These are phyloP conservation scores for Leccinum boreale DNA, from an alignment of 768 basidiomycete species.

Conservation along the genomic window DNA sequence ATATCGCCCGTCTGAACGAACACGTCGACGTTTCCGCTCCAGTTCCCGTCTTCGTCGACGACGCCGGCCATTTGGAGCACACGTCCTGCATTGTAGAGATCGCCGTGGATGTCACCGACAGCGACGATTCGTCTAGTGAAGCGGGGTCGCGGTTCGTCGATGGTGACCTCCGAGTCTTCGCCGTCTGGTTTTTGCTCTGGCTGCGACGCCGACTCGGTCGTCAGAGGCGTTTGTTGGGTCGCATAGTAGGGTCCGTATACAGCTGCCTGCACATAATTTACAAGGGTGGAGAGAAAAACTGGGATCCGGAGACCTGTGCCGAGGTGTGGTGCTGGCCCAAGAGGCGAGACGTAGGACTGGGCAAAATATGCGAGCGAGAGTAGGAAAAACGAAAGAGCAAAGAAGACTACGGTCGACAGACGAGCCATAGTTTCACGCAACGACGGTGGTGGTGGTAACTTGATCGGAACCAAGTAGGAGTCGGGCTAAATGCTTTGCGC, in stretches of 20 bases:
- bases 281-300: constrained; percentile 23
- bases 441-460: not conserved
- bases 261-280: constrained; percentile 24
- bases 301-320: constrained; percentile 22
- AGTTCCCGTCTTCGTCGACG: constrained; percentile 66
- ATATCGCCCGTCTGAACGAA: constrained; percentile 97
- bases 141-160: constrained; percentile 27
- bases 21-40: constrained; percentile 80
- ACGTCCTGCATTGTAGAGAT: constrained; percentile 70
- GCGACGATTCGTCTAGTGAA: constrained; percentile 65
- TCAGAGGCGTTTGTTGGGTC: constrained; percentile 12
- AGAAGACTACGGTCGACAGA: constrained; percentile 14
- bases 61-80: constrained; percentile 82
- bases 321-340: constrained; percentile 32
- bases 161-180: constrained; percentile 8
- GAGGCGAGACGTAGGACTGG: constrained; percentile 30
- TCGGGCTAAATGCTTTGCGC: constrained; percentile 4
- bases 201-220: not conserved
- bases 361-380: constrained; percentile 30
- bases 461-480: constrained; percentile 9
- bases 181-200: constrained; percentile 1
- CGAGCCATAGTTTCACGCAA: constrained; percentile 23
- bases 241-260: constrained; percentile 24
- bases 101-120: constrained; percentile 91
- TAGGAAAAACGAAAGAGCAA: constrained; percentile 24